A percentile compares a stretch with the other conserved stretches of the same genome.
Conservation (phyloP, 1,284 basidiomycete species). For the Coniferiporia sulphurascens region DNA sequence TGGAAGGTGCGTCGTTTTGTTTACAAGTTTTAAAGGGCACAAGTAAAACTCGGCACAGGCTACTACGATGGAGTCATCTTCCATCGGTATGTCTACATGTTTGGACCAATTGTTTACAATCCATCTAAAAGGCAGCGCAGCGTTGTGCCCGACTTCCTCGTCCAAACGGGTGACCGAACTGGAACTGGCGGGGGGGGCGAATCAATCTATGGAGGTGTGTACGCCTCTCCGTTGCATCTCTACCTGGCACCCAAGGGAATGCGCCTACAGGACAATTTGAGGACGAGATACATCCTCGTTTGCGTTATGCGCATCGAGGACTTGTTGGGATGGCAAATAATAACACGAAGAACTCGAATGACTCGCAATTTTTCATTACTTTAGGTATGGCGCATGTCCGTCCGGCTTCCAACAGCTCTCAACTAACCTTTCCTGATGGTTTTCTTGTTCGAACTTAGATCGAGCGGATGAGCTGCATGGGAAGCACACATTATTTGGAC, state of each 20-base stretch:
- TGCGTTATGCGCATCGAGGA: constrained; percentile 82
- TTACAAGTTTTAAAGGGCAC: not conserved
- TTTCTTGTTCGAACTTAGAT: constrained; percentile 42
- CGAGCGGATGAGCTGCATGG: constrained; percentile 85
- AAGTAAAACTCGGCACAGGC: constrained; percentile 41
- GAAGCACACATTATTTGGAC: constrained; percentile 85
- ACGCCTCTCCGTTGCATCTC: not conserved
- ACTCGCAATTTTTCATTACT: constrained; percentile 90
- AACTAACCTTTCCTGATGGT: not conserved
- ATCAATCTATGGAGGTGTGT: constrained; percentile 82
- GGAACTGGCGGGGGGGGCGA: constrained; percentile 90
- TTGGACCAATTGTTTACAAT: not conserved
- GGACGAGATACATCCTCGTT: constrained; percentile 90
- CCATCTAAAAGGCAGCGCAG: constrained; percentile 31
- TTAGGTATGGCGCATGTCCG: constrained; percentile 47
- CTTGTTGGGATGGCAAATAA: constrained; percentile 93
- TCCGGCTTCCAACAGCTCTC: not conserved
- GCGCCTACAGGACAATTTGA: constrained; percentile 71
- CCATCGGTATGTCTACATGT: constrained; percentile 58
- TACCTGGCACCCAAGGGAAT: not conserved
- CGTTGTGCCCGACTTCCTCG: constrained; percentile 82
- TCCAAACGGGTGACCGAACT: constrained; percentile 94
- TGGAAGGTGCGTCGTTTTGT: constrained; percentile 69
- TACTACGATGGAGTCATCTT: constrained; percentile 96
- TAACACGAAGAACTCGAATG: constrained; percentile 79